Base-by-base conservation (phyloP, 352 stramenopile species). In the Phytophthora chlamydospora region DNA sequence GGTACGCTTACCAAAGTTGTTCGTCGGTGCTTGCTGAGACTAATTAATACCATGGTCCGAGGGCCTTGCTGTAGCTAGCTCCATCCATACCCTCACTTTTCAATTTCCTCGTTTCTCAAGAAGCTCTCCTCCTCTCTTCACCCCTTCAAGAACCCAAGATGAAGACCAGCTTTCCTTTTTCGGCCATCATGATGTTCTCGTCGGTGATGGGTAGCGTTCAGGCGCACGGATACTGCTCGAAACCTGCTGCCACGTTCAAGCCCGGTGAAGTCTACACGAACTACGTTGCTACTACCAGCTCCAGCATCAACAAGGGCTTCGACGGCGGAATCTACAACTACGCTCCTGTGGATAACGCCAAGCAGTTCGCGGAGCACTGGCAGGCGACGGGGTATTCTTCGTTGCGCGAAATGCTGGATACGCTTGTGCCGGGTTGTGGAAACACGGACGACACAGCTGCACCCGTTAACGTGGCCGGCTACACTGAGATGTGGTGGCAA, bases 361-460 rank as follows among this genome's bases (percentile, higher is more conserved):
- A 46, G n/a, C 42, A 48, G 16, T 73, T 73, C 43, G 59, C 27
- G n/a, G 17, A 61, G 8, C 38, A 56, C 33, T 71, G 56, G 41
- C 50, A 46, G 2, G 33, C 43, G 2, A 58, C 39, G 19, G 50
- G 44, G 16, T 65, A 62, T 35, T 38, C 11, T 13, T 62, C 53
- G 13, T 40, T 74, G 13, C 54, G 58, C 49, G 42, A 60, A n/a
- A 68, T 78, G 46, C 43, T 73, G 10, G 60, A 78, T 50, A 16
- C 42, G 24, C 16, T 47, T 21, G 55, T 56, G 7, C 44, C 51
- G 8, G 62, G 44, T 21, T 75, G 62, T 34, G 56, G 63, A 16
- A 49, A 57, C 47, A 55, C 68, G 3, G 24, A 35, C 2, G 31
- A 42, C 8, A 46, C 42, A 4, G 51, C 24, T 27, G 32, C 31